Conservation (phyloP, 345 rosid genomes). For the Rhodamnia argentea region DNA sequence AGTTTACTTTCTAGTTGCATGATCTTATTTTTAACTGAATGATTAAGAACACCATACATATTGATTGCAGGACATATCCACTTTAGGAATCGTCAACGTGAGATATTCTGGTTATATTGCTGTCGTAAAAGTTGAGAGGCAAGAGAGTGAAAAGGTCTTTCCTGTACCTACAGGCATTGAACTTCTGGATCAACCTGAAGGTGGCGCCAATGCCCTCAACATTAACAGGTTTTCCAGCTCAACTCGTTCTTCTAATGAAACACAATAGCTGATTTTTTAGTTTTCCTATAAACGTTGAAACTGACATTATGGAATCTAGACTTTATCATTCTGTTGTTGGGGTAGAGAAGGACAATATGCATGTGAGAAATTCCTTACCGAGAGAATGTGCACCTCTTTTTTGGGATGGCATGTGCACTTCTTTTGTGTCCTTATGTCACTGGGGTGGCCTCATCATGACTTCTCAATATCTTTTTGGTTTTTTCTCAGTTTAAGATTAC, state of each 20-base stretch:
- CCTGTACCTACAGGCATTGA: slow-evolving; percentile 51
- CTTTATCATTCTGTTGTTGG: background rate
- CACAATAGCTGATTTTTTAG: background rate
- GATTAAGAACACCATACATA: background rate
- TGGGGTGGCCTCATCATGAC: background rate
- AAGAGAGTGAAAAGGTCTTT: slow-evolving; percentile 32
- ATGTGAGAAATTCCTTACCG: background rate
- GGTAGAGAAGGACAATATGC: background rate
- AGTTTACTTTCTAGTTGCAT: background rate
- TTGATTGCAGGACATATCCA: slow-evolving; percentile 60
- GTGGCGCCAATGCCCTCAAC: slow-evolving; percentile 96
- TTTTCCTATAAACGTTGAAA: background rate
- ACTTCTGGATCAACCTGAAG: slow-evolving; percentile 86
- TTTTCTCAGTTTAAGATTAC: slow-evolving; percentile 71
- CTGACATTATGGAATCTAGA: background rate
- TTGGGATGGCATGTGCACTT: background rate
- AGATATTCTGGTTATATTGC: slow-evolving; percentile 84
- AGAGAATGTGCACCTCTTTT: background rate
- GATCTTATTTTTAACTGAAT: background rate
- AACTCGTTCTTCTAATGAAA: background rate
- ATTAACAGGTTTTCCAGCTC: slow-evolving; percentile 58
- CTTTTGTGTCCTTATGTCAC: background rate
- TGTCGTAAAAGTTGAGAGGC: slow-evolving; percentile 59
- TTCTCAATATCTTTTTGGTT: slow-evolving; percentile 4
- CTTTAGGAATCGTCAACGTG: slow-evolving; percentile 71